Percentiles rank a stretch among this genome's conserved stretches.
phyloP scores from a whole-genome alignment of 345 rosid genomes.

The Anastatica hierochuntica region DNA sequence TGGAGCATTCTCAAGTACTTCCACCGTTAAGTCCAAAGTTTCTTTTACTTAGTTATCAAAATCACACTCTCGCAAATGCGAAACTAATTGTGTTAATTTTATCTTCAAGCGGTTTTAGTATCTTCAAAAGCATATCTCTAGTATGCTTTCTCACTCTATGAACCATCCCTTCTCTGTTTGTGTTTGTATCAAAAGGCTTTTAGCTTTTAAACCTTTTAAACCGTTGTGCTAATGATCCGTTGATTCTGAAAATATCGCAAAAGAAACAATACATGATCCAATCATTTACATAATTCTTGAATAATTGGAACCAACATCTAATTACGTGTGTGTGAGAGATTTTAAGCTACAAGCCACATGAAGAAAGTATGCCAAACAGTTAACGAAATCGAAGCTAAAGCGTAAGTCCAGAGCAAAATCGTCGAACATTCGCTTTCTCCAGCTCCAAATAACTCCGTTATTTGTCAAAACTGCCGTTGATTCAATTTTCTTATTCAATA shows the following conservation, averaged over 20 bases:
- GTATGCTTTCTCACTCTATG: conserved; percentile 6
- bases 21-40: conserved; percentile 48
- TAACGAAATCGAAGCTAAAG: conserved; percentile 46
- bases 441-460: conserved; percentile 50
- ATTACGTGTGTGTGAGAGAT: too few relatives aligned
- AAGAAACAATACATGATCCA: not conserved
- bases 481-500: too few relatives aligned
- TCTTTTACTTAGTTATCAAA: not conserved
- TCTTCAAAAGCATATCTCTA: conserved; percentile 32
- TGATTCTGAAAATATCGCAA: too few relatives aligned
- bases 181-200: too few relatives aligned
- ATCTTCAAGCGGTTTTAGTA: conserved; percentile 18
- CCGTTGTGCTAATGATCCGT: too few relatives aligned
- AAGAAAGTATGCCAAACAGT: conserved; percentile 59
- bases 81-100: not conserved
- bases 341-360: conserved; percentile 53
- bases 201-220: too few relatives aligned
- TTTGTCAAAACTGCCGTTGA: too few relatives aligned
- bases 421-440: conserved; percentile 66
- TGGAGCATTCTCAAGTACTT: conserved; percentile 62
- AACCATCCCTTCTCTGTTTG: not conserved
- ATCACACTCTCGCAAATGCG: conserved; percentile 1
- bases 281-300: not conserved
- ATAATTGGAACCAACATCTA: not conserved
- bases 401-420: conserved; percentile 57